phyloP scores from a whole-genome alignment of 148 eudicot genomes.

The Cornus controversa region DNA sequence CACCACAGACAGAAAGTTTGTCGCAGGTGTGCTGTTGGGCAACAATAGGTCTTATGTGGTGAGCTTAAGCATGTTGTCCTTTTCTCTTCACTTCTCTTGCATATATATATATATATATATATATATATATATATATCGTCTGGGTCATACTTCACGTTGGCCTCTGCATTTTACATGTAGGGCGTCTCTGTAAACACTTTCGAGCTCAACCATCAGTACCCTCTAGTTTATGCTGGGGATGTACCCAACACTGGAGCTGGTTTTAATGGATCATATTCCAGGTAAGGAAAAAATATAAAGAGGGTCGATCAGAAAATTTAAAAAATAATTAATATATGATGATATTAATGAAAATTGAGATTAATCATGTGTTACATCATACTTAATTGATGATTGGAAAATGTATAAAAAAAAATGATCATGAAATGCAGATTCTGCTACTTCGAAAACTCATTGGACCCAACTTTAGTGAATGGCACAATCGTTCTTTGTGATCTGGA shows the following conservation, averaged over 20 bases:
- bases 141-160: too few relatives aligned
- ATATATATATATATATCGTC: too few relatives aligned
- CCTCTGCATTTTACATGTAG: slow-evolving; percentile 8
- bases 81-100: not conserved
- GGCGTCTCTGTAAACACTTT: slow-evolving; percentile 32
- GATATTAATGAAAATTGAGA: too few relatives aligned
- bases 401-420: not conserved
- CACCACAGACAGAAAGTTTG: slow-evolving; percentile 32
- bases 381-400: not conserved
- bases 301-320: too few relatives aligned
- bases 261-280: not conserved
- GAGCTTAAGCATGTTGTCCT: not conserved
- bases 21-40: slow-evolving; percentile 24
- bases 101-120: too few relatives aligned
- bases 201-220: slow-evolving; percentile 15
- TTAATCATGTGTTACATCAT: not conserved
- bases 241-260: not conserved
- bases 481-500: not conserved
- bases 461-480: not conserved
- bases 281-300: too few relatives aligned
- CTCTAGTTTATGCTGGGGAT: slow-evolving; percentile 28
- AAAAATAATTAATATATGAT: too few relatives aligned
- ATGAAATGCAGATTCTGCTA: not conserved
- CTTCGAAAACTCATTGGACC: not conserved
- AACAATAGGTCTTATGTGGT: slow-evolving; percentile 23